Evolutionary conservation across 495 filamentous ascomycete genomes (phyloP), one percentile per base, ranked within the genome.

Genomic region (Aspergillus hancockii): DNA sequence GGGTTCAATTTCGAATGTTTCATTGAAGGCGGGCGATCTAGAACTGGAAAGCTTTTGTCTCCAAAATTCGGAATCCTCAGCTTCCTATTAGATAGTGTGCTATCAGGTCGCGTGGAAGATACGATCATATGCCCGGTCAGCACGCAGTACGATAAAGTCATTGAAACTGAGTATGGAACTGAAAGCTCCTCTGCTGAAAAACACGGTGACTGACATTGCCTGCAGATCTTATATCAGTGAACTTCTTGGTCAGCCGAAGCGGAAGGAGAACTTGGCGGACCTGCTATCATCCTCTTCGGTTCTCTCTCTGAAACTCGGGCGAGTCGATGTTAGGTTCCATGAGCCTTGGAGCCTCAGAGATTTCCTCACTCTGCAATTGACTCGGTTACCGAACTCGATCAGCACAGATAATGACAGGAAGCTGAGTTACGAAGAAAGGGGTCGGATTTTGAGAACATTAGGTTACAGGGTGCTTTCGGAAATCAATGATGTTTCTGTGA

Each of bases 141-240:
- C 70, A 96, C 92, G 2, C 94, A 98, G 66, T 98, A 98, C 69
- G 94, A 98, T 80, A 98, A 97, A 65, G 94, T 98, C 50, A 90
- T 98, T 49, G 94, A 98, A 71, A 97, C 93, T 8, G 93, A 97
- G 75, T 83, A 76, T 58, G 78, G 46, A n/a, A 14, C 28, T 25
- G 23, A 25, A 21, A 19, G 32, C 23, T 1, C 4, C 7, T 41
- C 36, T 36, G 16, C 38, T n/a, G 38, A 2, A n/a, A n/a, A 52
- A 8, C 4, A 16, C 12, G 32, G 10, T 7, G 52, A 13, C 65
- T 72, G 36, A 70, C 58, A 31, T 58, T 25, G 14, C 52, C 6
- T 58, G 8, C 31, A 80, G 80, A 65, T 94, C 91, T 18, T 98
- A 98, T 67, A 92, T 97, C 52, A 92, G 85, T 53, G 94, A 98